Percentiles rank a stretch among this genome's conserved stretches.
These are phyloP conservation scores for Dryas integrifolia DNA, from an alignment of 331 rosid species.

Conservation along the genomic window DNA sequence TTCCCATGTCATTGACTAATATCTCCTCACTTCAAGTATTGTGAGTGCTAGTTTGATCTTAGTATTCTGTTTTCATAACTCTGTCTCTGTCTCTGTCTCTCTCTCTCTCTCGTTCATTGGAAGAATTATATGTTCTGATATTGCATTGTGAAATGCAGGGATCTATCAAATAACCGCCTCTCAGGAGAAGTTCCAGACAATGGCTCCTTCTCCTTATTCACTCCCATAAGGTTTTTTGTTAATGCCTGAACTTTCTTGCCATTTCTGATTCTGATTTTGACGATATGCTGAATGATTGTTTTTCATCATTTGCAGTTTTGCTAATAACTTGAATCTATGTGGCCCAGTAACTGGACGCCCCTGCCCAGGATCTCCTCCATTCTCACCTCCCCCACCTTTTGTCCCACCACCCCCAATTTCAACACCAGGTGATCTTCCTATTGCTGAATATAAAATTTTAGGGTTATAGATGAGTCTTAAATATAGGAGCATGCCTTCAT, in stretches of 20 bases:
- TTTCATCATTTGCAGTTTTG: constrained; percentile 59
- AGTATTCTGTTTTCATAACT: not conserved
- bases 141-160: constrained; percentile 51
- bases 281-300: constrained; percentile 24
- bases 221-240: constrained; percentile 80
- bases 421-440: constrained; percentile 59
- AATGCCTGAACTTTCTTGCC: constrained; percentile 19
- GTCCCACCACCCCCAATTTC: constrained; percentile 89
- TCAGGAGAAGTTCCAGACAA: constrained; percentile 91
- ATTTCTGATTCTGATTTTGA: constrained; percentile 19
- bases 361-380: constrained; percentile 99
- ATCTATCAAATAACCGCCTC: constrained; percentile 82
- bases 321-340: constrained; percentile 83
- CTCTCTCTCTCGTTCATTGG: not conserved
- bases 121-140: constrained; percentile 14
- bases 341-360: constrained; percentile 97
- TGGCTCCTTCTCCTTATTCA: constrained; percentile 94
- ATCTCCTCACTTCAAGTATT: constrained; percentile 91
- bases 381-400: constrained; percentile 99
- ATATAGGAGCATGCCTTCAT: constrained; percentile 1
- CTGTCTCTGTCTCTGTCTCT: not conserved
- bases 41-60: constrained; percentile 55
- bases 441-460: constrained; percentile 4
- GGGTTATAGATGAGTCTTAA: constrained; percentile 5
- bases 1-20: constrained; percentile 93